phyloP scores from a whole-genome alignment of 352 stramenopile genomes.

The Phytopythium boreale region DNA sequence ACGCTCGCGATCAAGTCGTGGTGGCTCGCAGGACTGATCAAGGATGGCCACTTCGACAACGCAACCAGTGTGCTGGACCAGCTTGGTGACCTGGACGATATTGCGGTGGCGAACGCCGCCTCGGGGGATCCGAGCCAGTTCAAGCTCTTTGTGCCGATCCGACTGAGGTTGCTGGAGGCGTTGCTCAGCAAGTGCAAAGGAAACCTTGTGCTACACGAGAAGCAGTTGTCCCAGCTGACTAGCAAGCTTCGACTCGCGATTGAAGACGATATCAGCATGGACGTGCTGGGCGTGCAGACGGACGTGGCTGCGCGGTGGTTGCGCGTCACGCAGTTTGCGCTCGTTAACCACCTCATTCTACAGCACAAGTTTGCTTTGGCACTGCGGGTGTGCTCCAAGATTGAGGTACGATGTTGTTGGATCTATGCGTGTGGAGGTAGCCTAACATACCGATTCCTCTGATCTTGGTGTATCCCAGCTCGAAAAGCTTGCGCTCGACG shows the following conservation, averaged over 20 bases:
- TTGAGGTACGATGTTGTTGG: slow-evolving; percentile 34
- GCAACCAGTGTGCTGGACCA: slow-evolving; percentile 67
- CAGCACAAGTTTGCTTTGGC: slow-evolving; percentile 72
- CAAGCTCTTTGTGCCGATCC: slow-evolving; percentile 49
- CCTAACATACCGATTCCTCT: not conserved
- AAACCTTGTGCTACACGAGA: slow-evolving; percentile 50
- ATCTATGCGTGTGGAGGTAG: not conserved
- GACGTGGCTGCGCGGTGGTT: slow-evolving; percentile 42
- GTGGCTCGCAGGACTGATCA: slow-evolving; percentile 78
- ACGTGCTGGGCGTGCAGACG: slow-evolving; percentile 30
- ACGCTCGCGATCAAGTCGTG: slow-evolving; percentile 78
- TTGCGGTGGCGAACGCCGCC: slow-evolving; percentile 5
- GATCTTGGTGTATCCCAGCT: slow-evolving; percentile 21
- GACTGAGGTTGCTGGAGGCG: slow-evolving; percentile 58
- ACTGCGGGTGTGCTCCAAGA: slow-evolving; percentile 58
- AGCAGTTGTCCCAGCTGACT: slow-evolving; percentile 61
- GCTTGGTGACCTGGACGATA: slow-evolving; percentile 60
- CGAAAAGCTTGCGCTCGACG: slow-evolving; percentile 27
- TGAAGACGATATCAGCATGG: slow-evolving; percentile 22
- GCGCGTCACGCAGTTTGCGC: slow-evolving; percentile 57
- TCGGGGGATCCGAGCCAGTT: not conserved
- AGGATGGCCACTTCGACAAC: slow-evolving; percentile 77
- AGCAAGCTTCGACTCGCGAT: slow-evolving; percentile 29
- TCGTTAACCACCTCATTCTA: slow-evolving; percentile 67
- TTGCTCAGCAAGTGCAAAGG: slow-evolving; percentile 73